phyloP scores from a whole-genome alignment of 2,329 filamentous ascomycete genomes.

The Sporothrix curviconia region DNA sequence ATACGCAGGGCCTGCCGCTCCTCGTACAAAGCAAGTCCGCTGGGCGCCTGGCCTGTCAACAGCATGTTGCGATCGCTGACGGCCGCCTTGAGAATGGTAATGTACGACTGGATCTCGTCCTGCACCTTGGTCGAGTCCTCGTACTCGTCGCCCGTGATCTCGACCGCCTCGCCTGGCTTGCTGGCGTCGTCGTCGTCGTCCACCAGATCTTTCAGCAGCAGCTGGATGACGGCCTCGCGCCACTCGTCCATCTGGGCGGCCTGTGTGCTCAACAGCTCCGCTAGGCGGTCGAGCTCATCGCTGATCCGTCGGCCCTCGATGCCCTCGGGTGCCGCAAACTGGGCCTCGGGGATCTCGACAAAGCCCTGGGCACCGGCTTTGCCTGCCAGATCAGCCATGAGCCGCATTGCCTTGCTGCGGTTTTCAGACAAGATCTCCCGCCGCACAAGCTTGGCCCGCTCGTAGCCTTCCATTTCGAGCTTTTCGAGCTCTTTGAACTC shows the following conservation, averaged over 20 bases:
- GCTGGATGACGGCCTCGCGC: slow-evolving; percentile 64
- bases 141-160: slow-evolving; percentile 84
- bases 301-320: slow-evolving; percentile 65
- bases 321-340: slow-evolving; percentile 48
- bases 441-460: slow-evolving; percentile 68
- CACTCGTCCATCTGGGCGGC: slow-evolving; percentile 64
- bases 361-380: slow-evolving; percentile 50
- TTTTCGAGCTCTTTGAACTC: slow-evolving; percentile 61
- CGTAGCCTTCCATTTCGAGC: slow-evolving; percentile 66
- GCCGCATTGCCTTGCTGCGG: slow-evolving; percentile 49
- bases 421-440: slow-evolving; percentile 66
- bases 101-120: slow-evolving; percentile 82
- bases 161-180: slow-evolving; percentile 50
- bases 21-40: slow-evolving; percentile 68
- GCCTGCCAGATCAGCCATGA: slow-evolving; percentile 57
- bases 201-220: slow-evolving; percentile 68
- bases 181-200: slow-evolving; percentile 68
- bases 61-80: slow-evolving; percentile 73
- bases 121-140: slow-evolving; percentile 80
- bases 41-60: slow-evolving; percentile 65
- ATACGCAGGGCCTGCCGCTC: slow-evolving; percentile 52
- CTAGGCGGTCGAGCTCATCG: slow-evolving; percentile 60
- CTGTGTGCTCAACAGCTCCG: slow-evolving; percentile 63
- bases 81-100: slow-evolving; percentile 67
- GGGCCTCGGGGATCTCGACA: slow-evolving; percentile 56